A percentile compares a stretch with the other conserved stretches of the same genome.
These are phyloP conservation scores for Oryza meridionalis DNA, from an alignment of 176 grass and related monocot genomes.

Conservation along the genomic window DNA sequence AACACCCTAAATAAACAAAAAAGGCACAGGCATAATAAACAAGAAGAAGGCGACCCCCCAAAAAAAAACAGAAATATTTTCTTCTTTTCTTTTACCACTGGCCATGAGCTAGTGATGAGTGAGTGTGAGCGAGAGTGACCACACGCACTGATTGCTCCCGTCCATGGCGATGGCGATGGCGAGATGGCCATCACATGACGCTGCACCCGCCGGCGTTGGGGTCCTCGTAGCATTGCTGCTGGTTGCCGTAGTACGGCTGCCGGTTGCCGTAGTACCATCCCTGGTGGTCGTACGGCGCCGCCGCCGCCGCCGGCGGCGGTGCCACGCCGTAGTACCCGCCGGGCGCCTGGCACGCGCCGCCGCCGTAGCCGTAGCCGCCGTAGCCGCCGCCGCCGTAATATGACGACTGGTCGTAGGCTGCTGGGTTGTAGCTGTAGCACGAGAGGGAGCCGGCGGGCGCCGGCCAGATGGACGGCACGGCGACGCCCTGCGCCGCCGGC, in stretches of 20 bases:
- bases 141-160: constrained; percentile 41
- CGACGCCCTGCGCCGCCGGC: constrained; percentile 41
- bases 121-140: constrained; percentile 21
- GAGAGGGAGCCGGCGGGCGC: constrained; percentile 34
- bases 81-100: not conserved
- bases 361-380: not conserved
- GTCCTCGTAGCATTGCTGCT: constrained; percentile 53
- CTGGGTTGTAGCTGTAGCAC: constrained; percentile 49
- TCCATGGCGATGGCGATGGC: constrained; percentile 25
- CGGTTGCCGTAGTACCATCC: constrained; percentile 51
- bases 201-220: constrained; percentile 63
- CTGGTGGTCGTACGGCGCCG: constrained; percentile 50
- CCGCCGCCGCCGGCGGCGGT: not conserved
- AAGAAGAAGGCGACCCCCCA: not conserved
- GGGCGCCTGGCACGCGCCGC: constrained; percentile 12
- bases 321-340: constrained; percentile 58
- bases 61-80: not conserved
- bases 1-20: constrained; percentile 39
- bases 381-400: constrained; percentile 9
- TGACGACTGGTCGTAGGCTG: constrained; percentile 16
- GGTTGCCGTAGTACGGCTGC: constrained; percentile 50
- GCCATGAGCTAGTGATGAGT: constrained; percentile 1
- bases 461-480: constrained; percentile 63
- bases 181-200: constrained; percentile 51
- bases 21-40: constrained; percentile 29